Percentiles rank a stretch among this genome's conserved stretches.
Evolutionary conservation across 176 grass and related monocot species (phyloP).

Genomic region (Carex cristatella): DNA sequence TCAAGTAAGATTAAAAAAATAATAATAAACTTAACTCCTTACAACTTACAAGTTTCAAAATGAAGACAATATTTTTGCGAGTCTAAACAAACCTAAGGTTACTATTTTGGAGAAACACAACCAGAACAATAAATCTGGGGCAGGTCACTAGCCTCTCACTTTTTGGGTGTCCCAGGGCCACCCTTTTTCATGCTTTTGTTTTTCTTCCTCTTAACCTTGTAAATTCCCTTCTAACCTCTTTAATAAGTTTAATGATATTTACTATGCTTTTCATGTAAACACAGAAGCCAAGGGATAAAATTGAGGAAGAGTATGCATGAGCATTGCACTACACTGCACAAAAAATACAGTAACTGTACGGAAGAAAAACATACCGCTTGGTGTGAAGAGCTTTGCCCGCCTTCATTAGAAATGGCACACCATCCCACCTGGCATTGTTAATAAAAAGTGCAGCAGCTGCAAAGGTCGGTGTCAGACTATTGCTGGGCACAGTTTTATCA

Average conservation of each 20-base stretch:
- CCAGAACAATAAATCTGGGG: not conserved
- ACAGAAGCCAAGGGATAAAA: not conserved
- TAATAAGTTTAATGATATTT: not conserved
- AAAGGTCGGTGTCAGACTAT: slow-evolving; percentile 81
- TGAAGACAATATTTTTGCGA: not conserved
- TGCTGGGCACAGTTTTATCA: slow-evolving; percentile 73
- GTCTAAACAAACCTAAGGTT: not conserved
- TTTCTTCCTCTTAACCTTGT: not conserved
- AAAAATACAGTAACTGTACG: not conserved
- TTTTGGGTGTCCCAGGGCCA: not conserved
- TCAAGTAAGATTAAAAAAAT: not conserved
- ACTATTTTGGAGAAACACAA: not conserved
- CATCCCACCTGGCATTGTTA: slow-evolving; percentile 95
- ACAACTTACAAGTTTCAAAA: not conserved
- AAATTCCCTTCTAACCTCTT: not conserved
- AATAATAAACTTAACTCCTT: not conserved
- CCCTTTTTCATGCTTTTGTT: not conserved
- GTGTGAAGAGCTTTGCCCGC: slow-evolving; percentile 86
- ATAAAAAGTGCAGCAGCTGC: slow-evolving; percentile 83
- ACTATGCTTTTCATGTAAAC: not conserved
- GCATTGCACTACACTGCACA: not conserved
- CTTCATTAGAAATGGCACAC: slow-evolving; percentile 98
- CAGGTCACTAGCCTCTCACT: not conserved
- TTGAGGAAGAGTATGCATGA: not conserved
- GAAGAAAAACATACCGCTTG: slow-evolving; percentile 40